These are phyloP conservation scores for Rachicladosporium sp. DNA, from an alignment of 2,329 filamentous ascomycete species.

Conservation along the genomic window DNA sequence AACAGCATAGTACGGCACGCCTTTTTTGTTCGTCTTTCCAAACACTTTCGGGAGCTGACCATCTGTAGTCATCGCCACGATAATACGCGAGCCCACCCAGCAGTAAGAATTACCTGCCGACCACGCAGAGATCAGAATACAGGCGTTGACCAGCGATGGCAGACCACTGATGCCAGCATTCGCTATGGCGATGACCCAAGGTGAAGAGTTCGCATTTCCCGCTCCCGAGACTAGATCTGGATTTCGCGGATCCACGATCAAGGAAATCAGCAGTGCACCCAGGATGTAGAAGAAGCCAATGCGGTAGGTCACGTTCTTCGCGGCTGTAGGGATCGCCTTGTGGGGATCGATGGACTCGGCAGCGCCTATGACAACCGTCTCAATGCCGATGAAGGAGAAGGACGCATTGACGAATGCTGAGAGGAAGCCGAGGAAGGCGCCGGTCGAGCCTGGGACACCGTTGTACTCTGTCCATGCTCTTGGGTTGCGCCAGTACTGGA, in stretches of 20 bases:
- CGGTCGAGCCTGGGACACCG: slow-evolving; percentile 17
- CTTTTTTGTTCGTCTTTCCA: slow-evolving; percentile 38
- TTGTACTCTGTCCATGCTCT: slow-evolving; percentile 32
- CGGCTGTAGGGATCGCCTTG: slow-evolving; percentile 40
- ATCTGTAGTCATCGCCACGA: slow-evolving; percentile 49
- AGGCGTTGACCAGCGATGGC: slow-evolving; percentile 54
- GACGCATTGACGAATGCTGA: slow-evolving; percentile 12
- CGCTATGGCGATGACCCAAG: slow-evolving; percentile 47
- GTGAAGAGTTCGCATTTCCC: slow-evolving; percentile 10
- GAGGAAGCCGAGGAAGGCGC: slow-evolving; percentile 32
- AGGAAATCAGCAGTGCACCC: slow-evolving; percentile 43
- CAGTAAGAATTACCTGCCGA: slow-evolving; percentile 42
- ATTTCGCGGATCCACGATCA: too few species aligned
- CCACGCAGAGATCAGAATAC: slow-evolving; percentile 53
- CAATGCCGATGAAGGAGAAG: slow-evolving; percentile 14
- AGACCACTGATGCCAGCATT: slow-evolving; percentile 48
- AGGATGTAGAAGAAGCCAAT: slow-evolving; percentile 51
- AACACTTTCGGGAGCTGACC: slow-evolving; percentile 47
- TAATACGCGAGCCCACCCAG: slow-evolving; percentile 44
- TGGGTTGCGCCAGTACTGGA: slow-evolving; percentile 32
- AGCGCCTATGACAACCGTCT: slow-evolving; percentile 31
- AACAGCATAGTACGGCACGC: slow-evolving; percentile 46
- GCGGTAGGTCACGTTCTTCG: slow-evolving; percentile 48
- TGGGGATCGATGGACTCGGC: slow-evolving; percentile 47
- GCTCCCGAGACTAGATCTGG: too few species aligned